Conservation (phyloP, 2,329 filamentous ascomycete species). For the Verticillium klebahnii region DNA sequence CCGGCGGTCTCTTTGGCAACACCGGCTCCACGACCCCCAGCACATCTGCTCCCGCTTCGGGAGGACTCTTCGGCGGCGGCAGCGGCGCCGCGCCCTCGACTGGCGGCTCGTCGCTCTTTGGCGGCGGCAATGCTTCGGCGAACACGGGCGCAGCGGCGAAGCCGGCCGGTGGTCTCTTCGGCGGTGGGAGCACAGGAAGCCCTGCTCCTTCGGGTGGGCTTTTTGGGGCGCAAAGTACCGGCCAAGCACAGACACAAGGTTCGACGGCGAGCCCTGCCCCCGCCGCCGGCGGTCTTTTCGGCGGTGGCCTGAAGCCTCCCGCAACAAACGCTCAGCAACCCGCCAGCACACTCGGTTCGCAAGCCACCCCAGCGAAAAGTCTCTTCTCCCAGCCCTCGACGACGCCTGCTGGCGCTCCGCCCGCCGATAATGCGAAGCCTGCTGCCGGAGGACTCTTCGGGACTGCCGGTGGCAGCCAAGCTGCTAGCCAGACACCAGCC, state of each 20-base stretch:
- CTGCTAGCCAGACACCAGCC: slow-evolving; percentile 11
- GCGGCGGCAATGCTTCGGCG: slow-evolving; percentile 10
- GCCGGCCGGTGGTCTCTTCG: slow-evolving; percentile 15
- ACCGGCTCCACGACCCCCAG: neutral
- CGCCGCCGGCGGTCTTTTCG: slow-evolving; percentile 13
- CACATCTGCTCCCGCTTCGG: neutral
- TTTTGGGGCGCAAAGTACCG: slow-evolving; percentile 18
- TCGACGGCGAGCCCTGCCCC: slow-evolving; percentile 12
- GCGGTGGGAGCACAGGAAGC: slow-evolving; percentile 17
- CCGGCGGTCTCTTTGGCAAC: slow-evolving; percentile 11
- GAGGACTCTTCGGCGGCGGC: neutral
- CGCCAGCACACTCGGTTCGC: slow-evolving; percentile 14
- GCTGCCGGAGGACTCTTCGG: slow-evolving; percentile 26
- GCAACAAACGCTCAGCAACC: slow-evolving; percentile 6
- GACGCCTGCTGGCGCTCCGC: slow-evolving; percentile 52
- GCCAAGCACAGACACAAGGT: slow-evolving; percentile 13
- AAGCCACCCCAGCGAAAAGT: slow-evolving; percentile 43
- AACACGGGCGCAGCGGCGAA: slow-evolving; percentile 13
- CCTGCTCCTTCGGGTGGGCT: slow-evolving; percentile 18
- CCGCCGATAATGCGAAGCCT: slow-evolving; percentile 27
- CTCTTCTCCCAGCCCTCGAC: slow-evolving; percentile 44
- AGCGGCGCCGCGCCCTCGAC: neutral
- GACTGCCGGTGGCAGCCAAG: slow-evolving; percentile 9
- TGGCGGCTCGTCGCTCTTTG: slow-evolving; percentile 5
- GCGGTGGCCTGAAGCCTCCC: slow-evolving; percentile 7